Percentiles rank a stretch among this genome's conserved stretches.
phyloP scores from a whole-genome alignment of 768 basidiomycete genomes.

The Strobilomyces echinocephalus region DNA sequence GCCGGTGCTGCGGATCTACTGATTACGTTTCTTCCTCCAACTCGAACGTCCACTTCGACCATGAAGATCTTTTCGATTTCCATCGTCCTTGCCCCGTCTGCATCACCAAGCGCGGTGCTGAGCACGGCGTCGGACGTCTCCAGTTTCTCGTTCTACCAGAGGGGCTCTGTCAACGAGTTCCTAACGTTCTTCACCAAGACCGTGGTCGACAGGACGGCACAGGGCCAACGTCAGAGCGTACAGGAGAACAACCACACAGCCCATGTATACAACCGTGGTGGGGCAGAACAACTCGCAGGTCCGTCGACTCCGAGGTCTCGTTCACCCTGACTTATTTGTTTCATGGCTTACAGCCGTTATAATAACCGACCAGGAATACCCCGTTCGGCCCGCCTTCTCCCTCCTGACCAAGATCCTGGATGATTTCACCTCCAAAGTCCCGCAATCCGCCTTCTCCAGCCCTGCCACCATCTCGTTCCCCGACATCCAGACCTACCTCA shows the following conservation, averaged over 20 bases:
- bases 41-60: conserved; percentile 15
- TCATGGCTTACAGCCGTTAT: conserved; percentile 61
- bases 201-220: conserved; percentile 80
- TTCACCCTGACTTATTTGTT: background rate
- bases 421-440: conserved; percentile 80
- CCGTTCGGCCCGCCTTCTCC: conserved; percentile 94
- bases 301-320: conserved; percentile 19
- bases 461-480: conserved; percentile 72
- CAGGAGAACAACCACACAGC: conserved; percentile 92
- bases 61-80: conserved; percentile 91
- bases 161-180: conserved; percentile 84
- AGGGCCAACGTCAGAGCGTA: conserved; percentile 88
- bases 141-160: conserved; percentile 92
- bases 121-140: conserved; percentile 73
- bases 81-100: conserved; percentile 62
- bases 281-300: conserved; percentile 84
- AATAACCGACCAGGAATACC: conserved; percentile 94
- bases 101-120: conserved; percentile 60
- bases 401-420: conserved; percentile 90
- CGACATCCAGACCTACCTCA: conserved; percentile 68
- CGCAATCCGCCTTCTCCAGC: conserved; percentile 61
- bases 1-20: background rate
- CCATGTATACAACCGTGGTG: conserved; percentile 89
- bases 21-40: conserved; percentile 7
- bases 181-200: conserved; percentile 93